Conservation (phyloP, 768 basidiomycete genomes). For the Russula abietina region DNA sequence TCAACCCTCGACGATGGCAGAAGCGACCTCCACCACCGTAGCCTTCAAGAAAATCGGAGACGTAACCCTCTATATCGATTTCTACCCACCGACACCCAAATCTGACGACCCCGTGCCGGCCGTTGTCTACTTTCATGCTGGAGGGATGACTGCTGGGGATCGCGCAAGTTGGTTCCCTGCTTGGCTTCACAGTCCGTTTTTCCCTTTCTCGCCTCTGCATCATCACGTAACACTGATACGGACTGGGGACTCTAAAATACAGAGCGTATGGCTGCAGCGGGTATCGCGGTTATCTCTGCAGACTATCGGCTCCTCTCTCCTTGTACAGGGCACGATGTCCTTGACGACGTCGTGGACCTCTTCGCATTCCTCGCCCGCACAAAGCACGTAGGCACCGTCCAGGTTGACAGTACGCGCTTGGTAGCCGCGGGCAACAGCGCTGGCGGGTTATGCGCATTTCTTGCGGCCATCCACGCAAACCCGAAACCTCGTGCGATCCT, state of each 20-base stretch:
- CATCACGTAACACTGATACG: background rate
- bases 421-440: conserved; percentile 54
- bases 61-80: conserved; percentile 31
- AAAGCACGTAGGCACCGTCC: conserved; percentile 7
- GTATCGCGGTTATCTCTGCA: conserved; percentile 53
- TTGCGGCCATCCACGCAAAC: conserved; percentile 47
- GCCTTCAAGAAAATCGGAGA: conserved; percentile 34
- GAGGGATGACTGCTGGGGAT: conserved; percentile 57
- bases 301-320: conserved; percentile 56
- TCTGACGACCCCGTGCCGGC: conserved; percentile 24
- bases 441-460: conserved; percentile 58
- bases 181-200: conserved; percentile 52
- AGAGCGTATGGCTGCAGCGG: conserved; percentile 46
- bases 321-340: conserved; percentile 49
- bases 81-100: conserved; percentile 36
- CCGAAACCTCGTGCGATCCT: conserved; percentile 52
- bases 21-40: conserved; percentile 25
- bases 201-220: background rate
- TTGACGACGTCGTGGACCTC: conserved; percentile 52
- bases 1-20: background rate
- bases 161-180: conserved; percentile 54
- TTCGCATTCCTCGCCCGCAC: conserved; percentile 41
- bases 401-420: conserved; percentile 41
- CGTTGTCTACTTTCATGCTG: conserved; percentile 44
- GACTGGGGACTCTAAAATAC: background rate